Percentiles rank a stretch among this genome's conserved stretches.
Conservation (phyloP, 306 rosid species). For the Boehmeria nivea region DNA sequence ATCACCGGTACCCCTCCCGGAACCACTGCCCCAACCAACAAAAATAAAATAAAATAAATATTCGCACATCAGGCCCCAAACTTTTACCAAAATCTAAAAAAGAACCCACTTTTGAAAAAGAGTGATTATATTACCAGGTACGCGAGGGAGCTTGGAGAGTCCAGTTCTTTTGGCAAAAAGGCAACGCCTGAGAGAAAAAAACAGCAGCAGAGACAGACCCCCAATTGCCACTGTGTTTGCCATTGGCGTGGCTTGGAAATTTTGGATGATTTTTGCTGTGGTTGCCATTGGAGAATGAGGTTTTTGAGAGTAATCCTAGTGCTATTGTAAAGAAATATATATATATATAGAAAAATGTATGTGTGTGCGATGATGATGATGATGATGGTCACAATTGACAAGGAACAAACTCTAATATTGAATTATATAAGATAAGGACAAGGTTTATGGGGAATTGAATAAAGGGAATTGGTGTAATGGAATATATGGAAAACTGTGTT, state of each 20-base stretch:
- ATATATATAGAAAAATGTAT: neutral
- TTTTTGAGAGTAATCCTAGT: neutral
- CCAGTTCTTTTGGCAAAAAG: slow-evolving; percentile 5
- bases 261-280: slow-evolving; percentile 5
- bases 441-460: slow-evolving; percentile 2
- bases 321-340: too few species aligned
- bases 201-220: slow-evolving; percentile 33
- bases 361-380: neutral
- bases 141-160: slow-evolving; percentile 42
- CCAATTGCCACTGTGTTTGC: slow-evolving; percentile 35
- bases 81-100: neutral
- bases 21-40: slow-evolving; percentile 39
- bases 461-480: neutral
- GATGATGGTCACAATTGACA: neutral
- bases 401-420: too few species aligned
- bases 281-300: slow-evolving; percentile 16
- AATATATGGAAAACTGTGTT: neutral
- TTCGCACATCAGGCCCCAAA: neutral
- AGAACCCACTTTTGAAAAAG: neutral
- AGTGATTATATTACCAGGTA: slow-evolving; percentile 44
- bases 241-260: slow-evolving; percentile 25
- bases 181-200: slow-evolving; percentile 11
- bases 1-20: slow-evolving; percentile 73
- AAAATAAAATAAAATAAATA: neutral
- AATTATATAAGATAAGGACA: neutral